Evolutionary conservation across 768 basidiomycete species (phyloP).

Genomic region (Paxillus involutus): DNA sequence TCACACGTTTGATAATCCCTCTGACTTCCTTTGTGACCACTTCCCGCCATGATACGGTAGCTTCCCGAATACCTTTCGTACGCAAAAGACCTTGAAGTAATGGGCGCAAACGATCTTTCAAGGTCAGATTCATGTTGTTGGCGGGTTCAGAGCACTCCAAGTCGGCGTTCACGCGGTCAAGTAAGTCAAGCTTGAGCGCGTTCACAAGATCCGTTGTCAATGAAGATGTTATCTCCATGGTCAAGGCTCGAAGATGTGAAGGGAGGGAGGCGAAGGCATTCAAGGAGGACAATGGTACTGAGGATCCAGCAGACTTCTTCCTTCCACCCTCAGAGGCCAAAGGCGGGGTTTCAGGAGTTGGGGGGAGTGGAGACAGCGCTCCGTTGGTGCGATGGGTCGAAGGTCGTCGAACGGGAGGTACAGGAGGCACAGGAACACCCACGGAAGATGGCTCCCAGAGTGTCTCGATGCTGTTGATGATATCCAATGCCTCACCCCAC

Average conservation of each 20-base stretch:
- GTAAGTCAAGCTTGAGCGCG: slow-evolving; percentile 65
- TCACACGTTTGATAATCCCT: slow-evolving; percentile 57
- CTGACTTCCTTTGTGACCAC: slow-evolving; percentile 62
- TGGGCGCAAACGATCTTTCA: slow-evolving; percentile 69
- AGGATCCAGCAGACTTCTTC: slow-evolving; percentile 32
- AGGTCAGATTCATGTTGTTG: slow-evolving; percentile 37
- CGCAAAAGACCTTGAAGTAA: slow-evolving; percentile 75
- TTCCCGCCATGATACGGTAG: slow-evolving; percentile 67
- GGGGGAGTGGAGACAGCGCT: slow-evolving; percentile 30
- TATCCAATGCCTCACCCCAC: slow-evolving; percentile 80
- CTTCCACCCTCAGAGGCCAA: slow-evolving; percentile 6
- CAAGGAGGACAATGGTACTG: slow-evolving; percentile 65
- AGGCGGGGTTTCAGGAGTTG: slow-evolving; percentile 35
- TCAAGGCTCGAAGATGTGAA: slow-evolving; percentile 64
- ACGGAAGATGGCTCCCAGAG: slow-evolving; percentile 44
- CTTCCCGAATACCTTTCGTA: slow-evolving; percentile 70
- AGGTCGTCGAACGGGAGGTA: slow-evolving; percentile 1
- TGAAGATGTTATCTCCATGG: slow-evolving; percentile 72
- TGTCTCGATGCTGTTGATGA: slow-evolving; percentile 66
- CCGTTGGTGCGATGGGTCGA: slow-evolving; percentile 14
- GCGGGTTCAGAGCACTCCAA: slow-evolving; percentile 11
- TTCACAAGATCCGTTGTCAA: slow-evolving; percentile 78
- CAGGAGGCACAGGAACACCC: slow-evolving; percentile 6
- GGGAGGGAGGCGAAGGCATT: slow-evolving; percentile 77
- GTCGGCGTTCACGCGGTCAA: slow-evolving; percentile 45